Evolutionary conservation across 2,329 filamentous ascomycete species (phyloP), one percentile per base, ranked within the genome.

Genomic region (Ophiostoma ips): DNA sequence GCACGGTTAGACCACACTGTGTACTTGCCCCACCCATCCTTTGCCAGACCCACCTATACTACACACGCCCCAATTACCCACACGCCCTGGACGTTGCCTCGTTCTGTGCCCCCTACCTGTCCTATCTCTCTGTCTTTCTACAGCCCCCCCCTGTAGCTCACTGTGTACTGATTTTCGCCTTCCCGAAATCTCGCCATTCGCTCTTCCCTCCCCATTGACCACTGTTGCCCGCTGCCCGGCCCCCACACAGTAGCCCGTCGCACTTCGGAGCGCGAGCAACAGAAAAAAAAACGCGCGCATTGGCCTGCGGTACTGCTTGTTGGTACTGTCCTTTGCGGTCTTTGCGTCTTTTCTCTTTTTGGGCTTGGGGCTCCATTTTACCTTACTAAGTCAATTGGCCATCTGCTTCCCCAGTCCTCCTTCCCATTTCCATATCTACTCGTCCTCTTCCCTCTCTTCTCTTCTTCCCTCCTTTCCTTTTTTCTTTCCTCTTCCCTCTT

Each of bases 201-300:
- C 31, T 34, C 38, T 46, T 52, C 34, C 15, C 31, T 31, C 13
- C 37, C 31, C 53, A 47, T 50, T 48, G 13, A 15, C 38, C 13
- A 28, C 50, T 46, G 36, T 46, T 36, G 35, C 40, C 38, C 46
- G 34, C 41, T 19, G 47, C 31, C 31, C 45, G 41, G 50, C 44
- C 50, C 46, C 47, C 52, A 54, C 50, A 52, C 48, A 54, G 50
- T 52, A 46, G 44, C 40, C 47, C 33, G 43, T 21, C 50, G 52
- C 40, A 49, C 33, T 46, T 21, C 50, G 52, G 52, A 53, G 52
- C 49, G 50, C 50, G 50, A 52, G 50, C 53, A 35, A 43, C 31
- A 45, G 28, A 46, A 24, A 48, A 47, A 49, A 49, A 46, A 48
- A 37, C 52, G 50, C 51, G 53, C 49, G 50, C 51, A 46, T 35